phyloP scores from a whole-genome alignment of 176 grass and related monocot species.

The Rhipidocladum racemiflorum region DNA sequence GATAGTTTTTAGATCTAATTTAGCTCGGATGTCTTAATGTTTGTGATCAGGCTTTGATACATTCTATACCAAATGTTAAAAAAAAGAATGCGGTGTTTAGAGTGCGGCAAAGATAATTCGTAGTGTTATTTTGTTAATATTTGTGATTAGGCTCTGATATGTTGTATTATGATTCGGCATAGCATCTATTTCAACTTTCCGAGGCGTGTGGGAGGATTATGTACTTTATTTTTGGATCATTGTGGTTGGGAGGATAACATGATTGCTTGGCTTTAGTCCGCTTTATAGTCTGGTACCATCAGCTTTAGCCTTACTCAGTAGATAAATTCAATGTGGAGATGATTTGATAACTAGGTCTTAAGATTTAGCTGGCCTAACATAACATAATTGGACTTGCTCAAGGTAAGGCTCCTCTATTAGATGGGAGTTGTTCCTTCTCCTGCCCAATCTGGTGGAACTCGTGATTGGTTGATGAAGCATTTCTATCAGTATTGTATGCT shows the following conservation, averaged over 20 bases:
- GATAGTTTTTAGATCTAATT: background rate
- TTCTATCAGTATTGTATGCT: background rate
- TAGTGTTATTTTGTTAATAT: background rate
- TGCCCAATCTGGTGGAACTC: background rate
- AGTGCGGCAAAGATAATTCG: background rate
- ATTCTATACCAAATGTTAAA: background rate
- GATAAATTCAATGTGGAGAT: background rate
- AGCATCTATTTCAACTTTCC: background rate
- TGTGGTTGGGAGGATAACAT: background rate
- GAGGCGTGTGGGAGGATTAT: background rate
- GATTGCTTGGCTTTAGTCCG: constrained; percentile 4
- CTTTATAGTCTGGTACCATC: background rate
- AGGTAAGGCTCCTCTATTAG: background rate
- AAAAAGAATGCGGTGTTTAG: background rate
- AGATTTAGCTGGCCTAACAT: background rate
- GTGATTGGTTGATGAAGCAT: background rate
- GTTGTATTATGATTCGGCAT: background rate
- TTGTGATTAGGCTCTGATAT: background rate
- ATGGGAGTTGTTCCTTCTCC: background rate
- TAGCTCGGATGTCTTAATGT: background rate
- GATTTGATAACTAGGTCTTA: background rate
- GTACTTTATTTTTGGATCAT: background rate
- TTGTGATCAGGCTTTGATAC: constrained; percentile 1
- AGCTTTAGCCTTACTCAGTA: background rate
- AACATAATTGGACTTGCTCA: background rate